Evolutionary conservation across 1,284 basidiomycete genomes (phyloP), one percentile per base, ranked within the genome.

Genomic region (Moesziomyces antarcticus): DNA sequence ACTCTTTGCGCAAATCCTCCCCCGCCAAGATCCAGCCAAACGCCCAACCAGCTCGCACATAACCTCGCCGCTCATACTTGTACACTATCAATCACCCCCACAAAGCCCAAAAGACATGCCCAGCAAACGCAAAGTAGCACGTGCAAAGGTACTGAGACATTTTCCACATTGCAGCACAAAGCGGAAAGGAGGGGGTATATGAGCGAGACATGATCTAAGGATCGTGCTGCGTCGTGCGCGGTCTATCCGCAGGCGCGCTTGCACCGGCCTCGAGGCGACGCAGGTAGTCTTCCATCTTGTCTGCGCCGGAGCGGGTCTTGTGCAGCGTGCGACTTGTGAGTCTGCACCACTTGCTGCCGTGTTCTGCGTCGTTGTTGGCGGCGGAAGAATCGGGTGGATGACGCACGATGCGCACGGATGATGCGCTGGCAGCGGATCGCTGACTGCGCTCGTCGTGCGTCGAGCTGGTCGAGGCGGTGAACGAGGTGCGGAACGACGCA

Each of bases 221-320:
- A 54, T 61, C 18, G 57, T 47, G 4, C 30, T 9, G 30, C 8
- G 46, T 61, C 13, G 33, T 50, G 18, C 35, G 49, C 27, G 52
- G 30, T 13, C 27, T 55, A 25, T 25, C 24, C 24, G 7, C 24
- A 25, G 24, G 42, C 25, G 22, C 30, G 16, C 16, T 16, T 7
- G 51, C 25, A 13, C 56, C 42, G 10, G 49, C 50, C 44, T 70
- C 59, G 18, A 72, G 51, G 16, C 73, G 25, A 4, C 50, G 25
- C 41, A 75, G 41, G 48, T 72, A 69, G 27, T 65, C 69, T 25
- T 75, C 73, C 73, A 74, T 74, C 56, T 63, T 62, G 3, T 70
- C 56, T 4, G 72, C 72, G 2, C 58, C 72, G 1, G 67, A 61
- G 30, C 25, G 44, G 3, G 70, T 73, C 56, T 68, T 68, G 57